Conservation (phyloP, 306 rosid species). For the Geum urbanum region DNA sequence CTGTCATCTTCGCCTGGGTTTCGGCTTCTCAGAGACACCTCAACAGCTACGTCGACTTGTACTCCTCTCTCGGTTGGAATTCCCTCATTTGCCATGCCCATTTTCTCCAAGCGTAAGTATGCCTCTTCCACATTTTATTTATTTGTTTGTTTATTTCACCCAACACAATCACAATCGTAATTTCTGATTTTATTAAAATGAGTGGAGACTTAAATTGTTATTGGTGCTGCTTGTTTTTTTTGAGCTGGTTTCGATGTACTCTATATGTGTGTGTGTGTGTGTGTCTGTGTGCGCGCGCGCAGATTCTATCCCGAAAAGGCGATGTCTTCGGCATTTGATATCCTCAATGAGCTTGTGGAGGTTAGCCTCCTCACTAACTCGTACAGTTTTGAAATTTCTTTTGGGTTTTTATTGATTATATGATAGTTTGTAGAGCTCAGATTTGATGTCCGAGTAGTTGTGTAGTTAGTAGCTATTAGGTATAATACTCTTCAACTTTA, state of each 20-base stretch:
- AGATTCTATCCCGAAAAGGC: slow-evolving; percentile 78
- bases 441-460: background rate
- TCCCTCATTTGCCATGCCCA: slow-evolving; percentile 77
- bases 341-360: slow-evolving; percentile 85
- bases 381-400: slow-evolving; percentile 7
- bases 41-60: slow-evolving; percentile 56
- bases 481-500: background rate
- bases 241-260: background rate
- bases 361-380: slow-evolving; percentile 39
- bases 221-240: background rate
- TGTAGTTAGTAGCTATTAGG: too few species aligned
- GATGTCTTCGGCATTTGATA: slow-evolving; percentile 62
- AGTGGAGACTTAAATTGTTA: background rate
- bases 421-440: slow-evolving; percentile 11
- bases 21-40: slow-evolving; percentile 55
- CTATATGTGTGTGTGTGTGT: background rate
- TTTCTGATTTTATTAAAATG: background rate
- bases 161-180: too few species aligned
- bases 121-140: background rate
- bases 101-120: slow-evolving; percentile 69
- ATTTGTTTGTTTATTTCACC: background rate
- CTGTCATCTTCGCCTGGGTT: slow-evolving; percentile 82
- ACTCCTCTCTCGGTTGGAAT: slow-evolving; percentile 77
- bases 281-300: too few species aligned
- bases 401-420: slow-evolving; percentile 22